Evolutionary conservation across 148 eudicot species (phyloP).

Genomic region (Beta vulgaris): DNA sequence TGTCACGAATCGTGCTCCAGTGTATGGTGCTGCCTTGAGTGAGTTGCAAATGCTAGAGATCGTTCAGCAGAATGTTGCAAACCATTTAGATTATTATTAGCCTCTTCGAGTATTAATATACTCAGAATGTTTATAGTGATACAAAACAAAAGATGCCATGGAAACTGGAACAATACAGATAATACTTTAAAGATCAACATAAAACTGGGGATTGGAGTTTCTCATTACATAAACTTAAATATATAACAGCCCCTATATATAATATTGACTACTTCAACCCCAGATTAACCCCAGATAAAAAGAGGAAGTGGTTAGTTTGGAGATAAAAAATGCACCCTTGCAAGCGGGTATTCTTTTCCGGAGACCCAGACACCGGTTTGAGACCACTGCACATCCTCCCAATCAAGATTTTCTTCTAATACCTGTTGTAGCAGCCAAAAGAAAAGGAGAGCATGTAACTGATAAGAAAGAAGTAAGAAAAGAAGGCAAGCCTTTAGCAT

Average conservation of each 20-base stretch:
- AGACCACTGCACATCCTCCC: slow-evolving; percentile 95
- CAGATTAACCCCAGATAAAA: not conserved
- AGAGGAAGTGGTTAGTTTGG: slow-evolving; percentile 40
- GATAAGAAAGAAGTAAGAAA: not conserved
- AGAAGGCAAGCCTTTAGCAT: not conserved
- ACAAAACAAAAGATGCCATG: not conserved
- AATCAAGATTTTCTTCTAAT: slow-evolving; percentile 76
- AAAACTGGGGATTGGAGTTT: not conserved
- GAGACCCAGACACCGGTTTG: slow-evolving; percentile 79
- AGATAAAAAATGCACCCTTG: slow-evolving; percentile 72
- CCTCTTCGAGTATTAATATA: not conserved
- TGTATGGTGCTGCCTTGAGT: no score
- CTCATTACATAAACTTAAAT: not conserved
- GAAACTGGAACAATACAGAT: not conserved
- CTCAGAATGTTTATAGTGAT: no score
- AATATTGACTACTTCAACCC: not conserved
- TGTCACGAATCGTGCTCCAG: no score
- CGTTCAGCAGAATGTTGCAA: not conserved
- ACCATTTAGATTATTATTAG: not conserved
- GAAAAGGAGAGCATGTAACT: not conserved
- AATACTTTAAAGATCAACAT: not conserved
- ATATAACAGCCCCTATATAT: not conserved
- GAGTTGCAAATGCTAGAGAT: no score
- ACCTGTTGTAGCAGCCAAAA: slow-evolving; percentile 57
- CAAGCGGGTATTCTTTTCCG: slow-evolving; percentile 80